Percentiles rank a stretch among this genome's conserved stretches.
phyloP scores from a whole-genome alignment of 768 basidiomycete genomes.

The Tylopilus subfusipes region DNA sequence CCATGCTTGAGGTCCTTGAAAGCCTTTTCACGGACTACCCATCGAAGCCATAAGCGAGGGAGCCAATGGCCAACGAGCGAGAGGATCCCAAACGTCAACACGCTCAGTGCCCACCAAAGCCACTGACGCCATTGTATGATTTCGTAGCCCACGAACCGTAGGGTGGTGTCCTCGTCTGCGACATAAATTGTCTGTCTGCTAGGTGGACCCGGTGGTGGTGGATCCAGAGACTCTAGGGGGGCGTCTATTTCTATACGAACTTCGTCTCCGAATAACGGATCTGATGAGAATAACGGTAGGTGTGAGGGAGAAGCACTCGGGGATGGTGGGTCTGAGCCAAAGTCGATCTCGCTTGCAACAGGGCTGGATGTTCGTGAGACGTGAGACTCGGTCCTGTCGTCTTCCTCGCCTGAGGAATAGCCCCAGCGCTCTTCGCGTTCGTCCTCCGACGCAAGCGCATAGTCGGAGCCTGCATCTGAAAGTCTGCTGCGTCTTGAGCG shows the following conservation, averaged over 20 bases:
- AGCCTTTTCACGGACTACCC: constrained; percentile 77
- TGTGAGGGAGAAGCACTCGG: constrained; percentile 40
- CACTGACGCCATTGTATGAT: constrained; percentile 55
- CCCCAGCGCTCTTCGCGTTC: constrained; percentile 83
- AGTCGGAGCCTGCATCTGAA: constrained; percentile 58
- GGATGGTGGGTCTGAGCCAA: constrained; percentile 68
- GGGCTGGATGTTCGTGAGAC: constrained; percentile 19
- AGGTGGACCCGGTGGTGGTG: constrained; percentile 79
- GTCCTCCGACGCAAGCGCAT: constrained; percentile 52
- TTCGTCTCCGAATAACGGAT: constrained; percentile 82
- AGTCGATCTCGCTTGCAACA: constrained; percentile 58
- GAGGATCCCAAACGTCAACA: constrained; percentile 67
- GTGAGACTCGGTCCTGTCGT: constrained; percentile 41
- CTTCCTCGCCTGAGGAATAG: constrained; percentile 82
- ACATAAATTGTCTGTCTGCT: constrained; percentile 85
- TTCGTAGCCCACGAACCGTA: constrained; percentile 87
- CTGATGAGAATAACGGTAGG: constrained; percentile 67
- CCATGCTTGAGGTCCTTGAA: constrained; percentile 70
- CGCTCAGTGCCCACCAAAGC: constrained; percentile 69
- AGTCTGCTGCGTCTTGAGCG: constrained; percentile 47
- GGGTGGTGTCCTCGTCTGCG: constrained; percentile 83
- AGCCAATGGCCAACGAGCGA: constrained; percentile 91
- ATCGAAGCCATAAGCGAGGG: constrained; percentile 85
- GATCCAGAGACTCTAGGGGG: constrained; percentile 54
- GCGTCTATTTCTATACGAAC: constrained; percentile 78